These are phyloP conservation scores for Apiotrichum siamense DNA, from an alignment of 1,284 basidiomycete species.

Conservation along the genomic window DNA sequence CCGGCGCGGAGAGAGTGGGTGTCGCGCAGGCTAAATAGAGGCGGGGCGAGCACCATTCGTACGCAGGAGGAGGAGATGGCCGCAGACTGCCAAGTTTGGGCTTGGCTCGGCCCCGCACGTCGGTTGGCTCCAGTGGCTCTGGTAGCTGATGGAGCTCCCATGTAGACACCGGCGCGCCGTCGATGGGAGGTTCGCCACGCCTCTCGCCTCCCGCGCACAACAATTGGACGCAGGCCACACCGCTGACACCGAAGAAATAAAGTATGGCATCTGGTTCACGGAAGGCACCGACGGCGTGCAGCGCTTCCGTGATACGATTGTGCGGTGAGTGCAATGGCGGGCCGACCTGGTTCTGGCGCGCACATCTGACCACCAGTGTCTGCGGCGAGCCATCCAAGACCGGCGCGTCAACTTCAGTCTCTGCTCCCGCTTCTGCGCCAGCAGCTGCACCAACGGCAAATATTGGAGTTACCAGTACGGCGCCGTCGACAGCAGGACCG, in stretches of 20 bases:
- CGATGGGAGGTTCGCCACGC: background rate
- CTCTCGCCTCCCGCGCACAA: background rate
- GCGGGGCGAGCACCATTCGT: too few species aligned
- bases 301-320: conserved; percentile 27
- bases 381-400: conserved; percentile 33
- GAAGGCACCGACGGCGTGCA: conserved; percentile 28
- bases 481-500: background rate
- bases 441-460: background rate
- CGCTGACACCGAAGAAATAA: conserved; percentile 11
- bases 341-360: background rate
- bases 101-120: too few species aligned
- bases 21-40: background rate
- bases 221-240: background rate
- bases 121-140: too few species aligned
- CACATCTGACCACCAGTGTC: conserved; percentile 20
- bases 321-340: conserved; percentile 19
- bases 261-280: conserved; percentile 36
- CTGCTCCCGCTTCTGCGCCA: background rate
- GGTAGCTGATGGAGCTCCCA: too few species aligned
- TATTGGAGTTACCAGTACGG: background rate
- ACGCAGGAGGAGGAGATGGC: too few species aligned
- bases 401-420: background rate
- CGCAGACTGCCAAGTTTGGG: too few species aligned
- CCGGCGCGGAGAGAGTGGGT: conserved; percentile 39
- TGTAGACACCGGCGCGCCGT: too few species aligned